Evolutionary conservation across 352 stramenopile genomes (phyloP).

Genomic region (Pythium rhizo-oryzae): DNA sequence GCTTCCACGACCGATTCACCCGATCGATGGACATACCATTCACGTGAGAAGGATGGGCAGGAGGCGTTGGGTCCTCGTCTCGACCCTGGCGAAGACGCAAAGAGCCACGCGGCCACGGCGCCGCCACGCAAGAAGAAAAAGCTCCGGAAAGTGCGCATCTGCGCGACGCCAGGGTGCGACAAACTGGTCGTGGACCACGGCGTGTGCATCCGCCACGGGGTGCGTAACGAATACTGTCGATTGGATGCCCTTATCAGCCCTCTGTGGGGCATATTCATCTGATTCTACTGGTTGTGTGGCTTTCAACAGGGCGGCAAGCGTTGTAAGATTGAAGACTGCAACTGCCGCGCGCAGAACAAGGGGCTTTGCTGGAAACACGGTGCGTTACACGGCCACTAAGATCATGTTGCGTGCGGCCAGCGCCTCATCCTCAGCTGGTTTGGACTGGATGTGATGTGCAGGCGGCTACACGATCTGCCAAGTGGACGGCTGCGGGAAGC

Average conservation of each 20-base stretch:
- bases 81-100: background rate
- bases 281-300: constrained; percentile 4
- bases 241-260: no score
- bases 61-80: no score
- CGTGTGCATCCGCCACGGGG: constrained; percentile 34
- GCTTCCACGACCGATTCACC: no score
- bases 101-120: background rate
- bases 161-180: constrained; percentile 47
- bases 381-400: background rate
- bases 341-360: constrained; percentile 54
- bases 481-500: constrained; percentile 34
- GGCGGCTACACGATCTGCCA: constrained; percentile 39
- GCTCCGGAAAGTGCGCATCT: constrained; percentile 43
- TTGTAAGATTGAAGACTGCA: constrained; percentile 52
- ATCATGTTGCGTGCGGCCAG: background rate
- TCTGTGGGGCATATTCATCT: background rate
- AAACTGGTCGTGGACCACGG: constrained; percentile 63
- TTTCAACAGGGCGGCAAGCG: constrained; percentile 42
- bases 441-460: background rate
- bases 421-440: no score
- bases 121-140: constrained; percentile 35
- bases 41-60: no score
- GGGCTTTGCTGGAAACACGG: constrained; percentile 59
- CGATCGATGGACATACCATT: no score
- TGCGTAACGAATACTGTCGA: background rate